These are phyloP conservation scores for Podospora appendiculata DNA, from an alignment of 495 filamentous ascomycete species.

Conservation along the genomic window DNA sequence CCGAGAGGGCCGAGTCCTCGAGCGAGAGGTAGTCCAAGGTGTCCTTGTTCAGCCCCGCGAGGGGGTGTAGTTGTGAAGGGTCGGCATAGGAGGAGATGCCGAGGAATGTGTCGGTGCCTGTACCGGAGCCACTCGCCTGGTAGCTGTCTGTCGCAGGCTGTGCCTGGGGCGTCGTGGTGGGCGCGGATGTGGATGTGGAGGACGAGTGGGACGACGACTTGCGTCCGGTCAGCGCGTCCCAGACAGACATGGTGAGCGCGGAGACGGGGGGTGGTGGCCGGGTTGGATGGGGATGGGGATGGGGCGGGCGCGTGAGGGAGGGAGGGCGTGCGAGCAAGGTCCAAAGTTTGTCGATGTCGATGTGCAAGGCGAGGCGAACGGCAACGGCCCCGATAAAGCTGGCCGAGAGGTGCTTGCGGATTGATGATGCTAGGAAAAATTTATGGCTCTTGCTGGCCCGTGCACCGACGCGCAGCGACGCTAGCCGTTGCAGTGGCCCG, in stretches of 20 bases:
- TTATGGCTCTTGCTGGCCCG: conserved; percentile 15
- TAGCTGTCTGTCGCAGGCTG: conserved; percentile 35
- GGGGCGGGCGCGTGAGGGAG: not conserved
- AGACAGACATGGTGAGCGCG: conserved; percentile 53
- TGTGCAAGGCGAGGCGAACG: conserved; percentile 2
- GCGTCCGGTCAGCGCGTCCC: conserved; percentile 80
- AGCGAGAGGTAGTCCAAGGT: conserved; percentile 88
- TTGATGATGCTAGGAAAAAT: conserved; percentile 15
- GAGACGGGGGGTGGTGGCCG: not conserved
- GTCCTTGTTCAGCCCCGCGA: conserved; percentile 86
- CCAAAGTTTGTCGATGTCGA: not conserved
- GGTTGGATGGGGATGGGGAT: not conserved
- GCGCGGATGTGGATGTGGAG: conserved; percentile 15
- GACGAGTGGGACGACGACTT: conserved; percentile 47
- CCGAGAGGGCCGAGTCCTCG: conserved; percentile 82
- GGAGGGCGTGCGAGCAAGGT: not conserved
- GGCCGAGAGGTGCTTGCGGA: conserved; percentile 1
- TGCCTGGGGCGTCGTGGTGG: conserved; percentile 19
- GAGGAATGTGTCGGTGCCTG: conserved; percentile 79
- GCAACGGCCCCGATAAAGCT: conserved; percentile 7
- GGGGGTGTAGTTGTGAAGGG: conserved; percentile 81
- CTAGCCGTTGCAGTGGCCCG: too few species aligned
- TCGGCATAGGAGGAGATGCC: conserved; percentile 63
- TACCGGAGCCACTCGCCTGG: conserved; percentile 61
- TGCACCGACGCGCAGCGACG: conserved; percentile 3